phyloP scores from a whole-genome alignment of 2,329 filamentous ascomycete species.

The Botrytis byssoidea region DNA sequence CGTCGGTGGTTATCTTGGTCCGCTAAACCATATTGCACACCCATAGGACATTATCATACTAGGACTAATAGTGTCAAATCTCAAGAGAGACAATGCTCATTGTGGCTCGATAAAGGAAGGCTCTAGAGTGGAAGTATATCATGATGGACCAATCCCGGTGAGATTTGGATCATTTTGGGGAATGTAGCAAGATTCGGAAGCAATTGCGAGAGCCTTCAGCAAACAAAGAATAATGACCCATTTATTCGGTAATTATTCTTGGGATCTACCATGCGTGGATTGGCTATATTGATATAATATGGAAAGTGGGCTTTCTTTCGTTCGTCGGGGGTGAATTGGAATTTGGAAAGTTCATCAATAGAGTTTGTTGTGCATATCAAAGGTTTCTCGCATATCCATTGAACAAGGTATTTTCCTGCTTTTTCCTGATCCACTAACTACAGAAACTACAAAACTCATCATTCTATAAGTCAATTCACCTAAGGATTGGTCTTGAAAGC shows the following conservation, averaged over 20 bases:
- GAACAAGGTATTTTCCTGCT: slow-evolving; percentile 17
- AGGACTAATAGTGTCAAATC: slow-evolving; percentile 9
- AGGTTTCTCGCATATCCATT: slow-evolving; percentile 7
- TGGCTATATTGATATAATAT: slow-evolving; percentile 14
- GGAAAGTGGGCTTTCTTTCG: slow-evolving; percentile 14
- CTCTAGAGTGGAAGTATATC: slow-evolving; percentile 1
- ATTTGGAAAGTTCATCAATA: slow-evolving; percentile 5
- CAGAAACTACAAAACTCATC: neutral
- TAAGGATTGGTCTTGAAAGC: slow-evolving; percentile 2
- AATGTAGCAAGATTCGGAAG: neutral
- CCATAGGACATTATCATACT: slow-evolving; percentile 1
- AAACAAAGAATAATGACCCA: slow-evolving; percentile 12
- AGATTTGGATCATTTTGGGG: slow-evolving; percentile 14
- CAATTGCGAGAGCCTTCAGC: neutral
- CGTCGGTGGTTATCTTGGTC: slow-evolving; percentile 16
- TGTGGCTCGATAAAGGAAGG: slow-evolving; percentile 8
- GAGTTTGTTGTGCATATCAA: slow-evolving; percentile 15
- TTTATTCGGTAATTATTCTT: slow-evolving; percentile 20
- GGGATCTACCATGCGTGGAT: slow-evolving; percentile 18
- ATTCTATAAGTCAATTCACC: neutral
- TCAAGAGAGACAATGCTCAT: slow-evolving; percentile 13
- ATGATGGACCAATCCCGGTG: slow-evolving; percentile 11
- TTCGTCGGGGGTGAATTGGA: slow-evolving; percentile 5
- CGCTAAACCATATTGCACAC: slow-evolving; percentile 6
- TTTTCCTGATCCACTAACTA: neutral